Evolutionary conservation across 192 early-diverging fungal genomes (phyloP), one percentile per base, ranked within the genome.

Genomic region (Phlyctochytrium planicorne): DNA sequence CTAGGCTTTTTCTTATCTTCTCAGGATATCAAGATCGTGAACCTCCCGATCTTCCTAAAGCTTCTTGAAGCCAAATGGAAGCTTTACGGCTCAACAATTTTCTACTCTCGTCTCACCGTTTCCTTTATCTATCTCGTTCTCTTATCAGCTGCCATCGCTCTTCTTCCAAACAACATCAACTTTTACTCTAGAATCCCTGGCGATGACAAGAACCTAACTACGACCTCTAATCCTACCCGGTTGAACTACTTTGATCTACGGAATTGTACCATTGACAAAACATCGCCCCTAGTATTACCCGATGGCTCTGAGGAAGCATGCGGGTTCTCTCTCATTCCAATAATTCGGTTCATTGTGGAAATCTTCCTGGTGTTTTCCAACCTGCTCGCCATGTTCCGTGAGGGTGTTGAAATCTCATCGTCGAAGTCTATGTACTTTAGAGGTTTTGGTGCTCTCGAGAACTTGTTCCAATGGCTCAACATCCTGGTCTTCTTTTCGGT

Each of bases 1-100:
- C 40, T 47, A 47, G 31, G 6, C n/a, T 63, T 23, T 64, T 62
- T 17, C n/a, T 14, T 17, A n/a, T 20, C 17, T 67, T 35, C 64
- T 23, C 63, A 66, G n/a, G 63, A 75, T 59, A 71, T 60, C 52
- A 62, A 52, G 10, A 65, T 69, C 14, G 20, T 74, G 27, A 34
- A 30, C 12, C 59, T 64, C 34, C 69, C 69, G 3, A 24, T 75
- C 24, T 53, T 75, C 29, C 27, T 53, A 31, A 32, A 57, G 23
- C 20, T 75, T 32, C 53, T 75, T 6, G 47, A 59, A 25, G 65
- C 56, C 52, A 75, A 75, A 35, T 75, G 74, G 74, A 47, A 37
- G 29, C 55, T 75, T 2, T 75, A 75, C 47, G 68, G 57, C 6
- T 56, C 62, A 37, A 47, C 6, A n/a, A 33, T 20, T 27, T 75